These are phyloP conservation scores for Zopfochytrium polystomum DNA, from an alignment of 371 early-diverging fungal species.

Conservation along the genomic window DNA sequence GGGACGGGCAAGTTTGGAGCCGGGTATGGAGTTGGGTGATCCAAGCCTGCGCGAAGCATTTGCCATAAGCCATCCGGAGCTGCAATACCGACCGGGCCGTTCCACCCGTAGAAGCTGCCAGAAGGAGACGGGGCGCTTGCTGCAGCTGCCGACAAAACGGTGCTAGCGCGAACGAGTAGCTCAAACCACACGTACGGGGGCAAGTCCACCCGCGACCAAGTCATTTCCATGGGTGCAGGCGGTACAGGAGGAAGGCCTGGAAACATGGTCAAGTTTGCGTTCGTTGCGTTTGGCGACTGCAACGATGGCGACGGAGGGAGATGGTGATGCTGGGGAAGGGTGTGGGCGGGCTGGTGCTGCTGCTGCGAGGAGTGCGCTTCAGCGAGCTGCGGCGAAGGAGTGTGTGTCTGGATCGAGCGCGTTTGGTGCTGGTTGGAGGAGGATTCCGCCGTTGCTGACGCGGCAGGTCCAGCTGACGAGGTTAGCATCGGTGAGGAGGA, in stretches of 20 bases:
- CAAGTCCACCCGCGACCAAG: constrained; percentile 22
- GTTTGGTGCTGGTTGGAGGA: not conserved
- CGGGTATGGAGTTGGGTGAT: constrained; percentile 9
- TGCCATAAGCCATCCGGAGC: constrained; percentile 29
- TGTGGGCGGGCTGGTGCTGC: constrained; percentile 6
- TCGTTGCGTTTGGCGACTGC: not conserved
- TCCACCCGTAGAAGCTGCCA: constrained; percentile 28
- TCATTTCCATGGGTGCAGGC: constrained; percentile 16
- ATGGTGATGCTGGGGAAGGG: not conserved
- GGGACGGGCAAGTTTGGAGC: no score
- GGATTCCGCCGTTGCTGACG: not conserved
- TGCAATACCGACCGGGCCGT: constrained; percentile 24
- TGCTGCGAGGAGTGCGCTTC: constrained; percentile 3
- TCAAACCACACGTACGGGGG: constrained; percentile 31
- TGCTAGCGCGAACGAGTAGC: constrained; percentile 27
- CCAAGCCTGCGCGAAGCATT: constrained; percentile 8
- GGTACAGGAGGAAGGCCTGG: not conserved
- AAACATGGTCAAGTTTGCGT: constrained; percentile 8
- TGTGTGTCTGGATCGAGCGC: not conserved
- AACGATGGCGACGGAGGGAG: constrained; percentile 3
- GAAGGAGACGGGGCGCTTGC: not conserved
- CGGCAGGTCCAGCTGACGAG: no score
- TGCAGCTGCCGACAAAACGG: constrained; percentile 25
- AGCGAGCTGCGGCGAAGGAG: no score
- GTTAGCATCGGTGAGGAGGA: not conserved